Conservation (phyloP, 2,329 filamentous ascomycete species). For the Colletotrichum nymphaeae region DNA sequence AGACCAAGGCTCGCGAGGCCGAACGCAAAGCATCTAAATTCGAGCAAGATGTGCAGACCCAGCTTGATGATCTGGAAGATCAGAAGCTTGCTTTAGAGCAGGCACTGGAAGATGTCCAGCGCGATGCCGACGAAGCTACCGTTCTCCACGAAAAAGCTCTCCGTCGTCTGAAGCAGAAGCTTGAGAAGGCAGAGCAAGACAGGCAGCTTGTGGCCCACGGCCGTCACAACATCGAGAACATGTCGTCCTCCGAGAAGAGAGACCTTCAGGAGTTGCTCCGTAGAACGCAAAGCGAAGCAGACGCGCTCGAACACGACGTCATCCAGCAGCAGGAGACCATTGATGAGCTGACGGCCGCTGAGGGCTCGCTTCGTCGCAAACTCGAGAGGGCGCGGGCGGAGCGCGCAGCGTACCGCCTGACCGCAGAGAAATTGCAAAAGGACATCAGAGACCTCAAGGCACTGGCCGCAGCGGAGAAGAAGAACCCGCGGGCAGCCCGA, state of each 20-base stretch:
- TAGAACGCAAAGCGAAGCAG: constrained; percentile 71
- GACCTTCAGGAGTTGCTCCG: constrained; percentile 71
- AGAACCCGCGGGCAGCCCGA: constrained; percentile 42
- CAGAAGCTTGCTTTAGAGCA: constrained; percentile 69
- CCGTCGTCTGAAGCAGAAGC: constrained; percentile 58
- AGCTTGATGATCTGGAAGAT: constrained; percentile 68
- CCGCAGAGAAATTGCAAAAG: constrained; percentile 64
- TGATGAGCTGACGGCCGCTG: constrained; percentile 64
- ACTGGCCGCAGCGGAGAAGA: constrained; percentile 48
- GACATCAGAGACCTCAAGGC: constrained; percentile 61
- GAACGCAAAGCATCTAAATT: constrained; percentile 57
- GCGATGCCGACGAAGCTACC: constrained; percentile 60
- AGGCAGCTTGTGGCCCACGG: constrained; percentile 46
- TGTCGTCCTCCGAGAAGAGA: constrained; percentile 53
- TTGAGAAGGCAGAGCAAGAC: constrained; percentile 63
- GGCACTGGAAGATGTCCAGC: constrained; percentile 66
- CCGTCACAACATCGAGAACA: constrained; percentile 41
- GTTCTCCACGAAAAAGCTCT: constrained; percentile 56
- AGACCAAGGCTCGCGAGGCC: constrained; percentile 60
- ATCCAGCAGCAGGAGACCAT: constrained; percentile 76
- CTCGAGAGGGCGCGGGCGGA: constrained; percentile 78
- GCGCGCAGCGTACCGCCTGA: constrained; percentile 65
- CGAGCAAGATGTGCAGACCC: constrained; percentile 61
- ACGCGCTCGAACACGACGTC: constrained; percentile 79
- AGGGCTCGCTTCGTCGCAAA: constrained; percentile 72